A percentile compares a stretch with the other conserved stretches of the same genome.
Evolutionary conservation across 176 grass and related monocot species (phyloP).

Genomic region (Oryza longistaminata): DNA sequence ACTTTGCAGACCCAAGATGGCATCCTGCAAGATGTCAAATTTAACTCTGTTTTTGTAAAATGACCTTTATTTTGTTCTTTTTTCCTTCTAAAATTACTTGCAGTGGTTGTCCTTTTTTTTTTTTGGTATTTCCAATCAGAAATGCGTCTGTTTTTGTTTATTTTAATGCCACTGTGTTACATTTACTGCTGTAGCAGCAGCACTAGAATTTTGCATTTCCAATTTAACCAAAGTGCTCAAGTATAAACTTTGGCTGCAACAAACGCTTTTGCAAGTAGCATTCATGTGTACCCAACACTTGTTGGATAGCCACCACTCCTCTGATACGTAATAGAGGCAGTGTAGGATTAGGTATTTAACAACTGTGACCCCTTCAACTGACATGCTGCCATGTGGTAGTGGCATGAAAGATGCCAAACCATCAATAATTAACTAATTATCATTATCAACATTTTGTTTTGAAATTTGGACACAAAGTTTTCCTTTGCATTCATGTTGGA

Average conservation of each 20-base stretch:
- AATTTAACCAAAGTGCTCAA: neutral
- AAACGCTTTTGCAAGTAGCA: slow-evolving; percentile 4
- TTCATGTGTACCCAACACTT: neutral
- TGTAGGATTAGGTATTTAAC: neutral
- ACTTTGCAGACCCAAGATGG: neutral
- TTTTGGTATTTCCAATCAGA: slow-evolving; percentile 1
- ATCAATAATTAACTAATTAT: neutral
- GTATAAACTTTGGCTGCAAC: neutral
- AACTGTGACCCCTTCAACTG: neutral
- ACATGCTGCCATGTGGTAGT: neutral
- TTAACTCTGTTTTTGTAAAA: neutral
- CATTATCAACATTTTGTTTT: neutral
- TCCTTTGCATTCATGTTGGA: neutral
- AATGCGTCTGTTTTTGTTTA: neutral
- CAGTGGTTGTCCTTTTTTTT: neutral
- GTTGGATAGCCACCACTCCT: neutral
- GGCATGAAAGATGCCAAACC: neutral
- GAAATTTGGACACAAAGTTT: neutral
- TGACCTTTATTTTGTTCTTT: neutral
- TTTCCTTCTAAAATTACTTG: neutral
- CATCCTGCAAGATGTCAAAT: slow-evolving; percentile 11
- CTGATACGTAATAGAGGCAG: neutral
- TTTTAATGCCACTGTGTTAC: neutral
- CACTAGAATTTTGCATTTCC: neutral
- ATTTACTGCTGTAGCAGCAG: neutral